Base-by-base conservation (phyloP, 208 protist genomes). In the Acanthamoeba sp. region DNA sequence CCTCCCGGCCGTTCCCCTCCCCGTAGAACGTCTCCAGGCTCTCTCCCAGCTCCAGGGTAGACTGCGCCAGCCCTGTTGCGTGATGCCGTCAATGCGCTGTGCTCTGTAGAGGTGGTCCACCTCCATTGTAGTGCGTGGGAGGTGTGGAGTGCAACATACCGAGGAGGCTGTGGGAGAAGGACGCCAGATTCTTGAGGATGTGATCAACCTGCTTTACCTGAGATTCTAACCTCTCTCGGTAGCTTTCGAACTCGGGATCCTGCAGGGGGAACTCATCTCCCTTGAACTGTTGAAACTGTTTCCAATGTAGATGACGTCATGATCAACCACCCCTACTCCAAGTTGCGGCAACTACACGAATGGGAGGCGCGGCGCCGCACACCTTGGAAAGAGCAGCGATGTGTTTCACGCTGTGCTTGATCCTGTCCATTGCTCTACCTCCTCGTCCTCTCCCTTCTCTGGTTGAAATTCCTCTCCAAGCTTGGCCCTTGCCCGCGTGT, bases 201-300 rank as follows among this genome's bases (percentile, higher is more conserved):
- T 87, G 78, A 14, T 87, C 78, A 4, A 87, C 78, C 48, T 87
- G 78, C 45, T 87, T 87, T 27, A 87, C 59, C 78, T 87, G 78
- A 4, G 1, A 6, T 45, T 87, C 78, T 0, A 87, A 27, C 45
- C 12, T n/a, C 24, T 87, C 78, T 0, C 48, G 40, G 16, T 32
- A 50, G 2, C 7, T 38, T 3, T 87, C 48, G n/a, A 62, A 87
- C 78, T 87, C 45, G 78, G 45, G 45, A 20, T 87, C 78, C 7
- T 42, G 16, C 5, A 59, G 5, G 14, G 9, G 18, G n/a, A 84
- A 32, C 73, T 59, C 78, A 7, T 78, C 48, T 4, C 78, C 78
- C 34, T 87, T 87, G 45, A 59, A 42, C 32, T 78, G 69, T 20
- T 78, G 69, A 22, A 78, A 45, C 69, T 78, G 36, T n/a, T n/a